A percentile compares a stretch with the other conserved stretches of the same genome.
Evolutionary conservation across 768 basidiomycete species (phyloP).

Genomic region (Daedaleopsis nitida): DNA sequence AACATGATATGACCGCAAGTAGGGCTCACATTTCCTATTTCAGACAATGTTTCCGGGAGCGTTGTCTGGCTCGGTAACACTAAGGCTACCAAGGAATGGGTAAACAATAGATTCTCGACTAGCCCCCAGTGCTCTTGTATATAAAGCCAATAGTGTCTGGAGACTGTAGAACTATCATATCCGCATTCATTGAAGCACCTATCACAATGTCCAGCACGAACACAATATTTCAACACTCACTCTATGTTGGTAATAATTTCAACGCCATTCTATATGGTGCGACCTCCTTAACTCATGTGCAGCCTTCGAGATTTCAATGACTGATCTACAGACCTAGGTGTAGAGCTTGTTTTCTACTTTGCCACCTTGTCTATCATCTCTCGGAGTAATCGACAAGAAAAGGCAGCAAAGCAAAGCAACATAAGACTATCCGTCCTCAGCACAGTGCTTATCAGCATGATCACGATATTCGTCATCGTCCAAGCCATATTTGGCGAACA

Average conservation of each 20-base stretch:
- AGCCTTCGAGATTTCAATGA: not conserved
- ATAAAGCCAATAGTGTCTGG: no score
- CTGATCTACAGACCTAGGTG: slow-evolving; percentile 16
- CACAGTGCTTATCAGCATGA: slow-evolving; percentile 31
- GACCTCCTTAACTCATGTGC: not conserved
- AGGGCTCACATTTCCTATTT: no score
- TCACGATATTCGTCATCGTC: slow-evolving; percentile 33
- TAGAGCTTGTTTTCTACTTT: slow-evolving; percentile 29
- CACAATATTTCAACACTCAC: slow-evolving; percentile 20
- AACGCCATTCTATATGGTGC: slow-evolving; percentile 15
- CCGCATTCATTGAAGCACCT: no score
- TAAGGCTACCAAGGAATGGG: no score
- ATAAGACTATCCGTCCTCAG: slow-evolving; percentile 24
- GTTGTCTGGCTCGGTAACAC: no score
- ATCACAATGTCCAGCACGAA: slow-evolving; percentile 15
- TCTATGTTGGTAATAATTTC: slow-evolving; percentile 21
- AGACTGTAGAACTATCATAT: no score
- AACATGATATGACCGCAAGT: no score
- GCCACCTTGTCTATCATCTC: slow-evolving; percentile 14
- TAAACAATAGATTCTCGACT: no score
- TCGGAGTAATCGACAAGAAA: slow-evolving; percentile 4
- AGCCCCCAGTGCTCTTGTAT: no score
- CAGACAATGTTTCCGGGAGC: no score
- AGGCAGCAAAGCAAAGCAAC: slow-evolving; percentile 9
- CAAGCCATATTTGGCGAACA: slow-evolving; percentile 33